A percentile compares a stretch with the other conserved stretches of the same genome.
Evolutionary conservation across 768 basidiomycete species (phyloP).

Genomic region (Crucibulum laeve): DNA sequence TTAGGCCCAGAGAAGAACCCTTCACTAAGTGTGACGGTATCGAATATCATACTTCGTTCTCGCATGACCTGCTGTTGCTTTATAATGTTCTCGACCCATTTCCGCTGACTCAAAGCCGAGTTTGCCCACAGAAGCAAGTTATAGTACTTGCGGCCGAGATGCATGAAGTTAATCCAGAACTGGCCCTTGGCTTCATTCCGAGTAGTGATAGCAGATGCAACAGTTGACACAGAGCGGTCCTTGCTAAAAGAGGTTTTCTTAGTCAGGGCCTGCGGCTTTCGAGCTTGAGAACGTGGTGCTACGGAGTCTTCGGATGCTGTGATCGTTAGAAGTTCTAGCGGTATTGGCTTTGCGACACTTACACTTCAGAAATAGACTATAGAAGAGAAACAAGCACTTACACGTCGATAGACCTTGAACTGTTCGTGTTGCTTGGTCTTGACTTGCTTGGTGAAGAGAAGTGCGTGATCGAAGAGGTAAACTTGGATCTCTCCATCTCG

Average conservation of each 20-base stretch:
- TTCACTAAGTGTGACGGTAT: constrained; percentile 79
- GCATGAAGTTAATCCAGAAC: constrained; percentile 88
- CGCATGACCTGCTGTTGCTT: constrained; percentile 86
- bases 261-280: constrained; percentile 40
- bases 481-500: constrained; percentile 89
- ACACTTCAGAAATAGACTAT: neutral
- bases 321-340: constrained; percentile 86
- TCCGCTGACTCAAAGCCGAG: constrained; percentile 78
- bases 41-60: constrained; percentile 84
- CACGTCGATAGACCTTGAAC: constrained; percentile 88
- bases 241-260: constrained; percentile 40
- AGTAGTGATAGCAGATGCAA: constrained; percentile 44
- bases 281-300: constrained; percentile 31
- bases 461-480: constrained; percentile 94
- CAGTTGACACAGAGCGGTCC: constrained; percentile 28
- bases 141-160: constrained; percentile 91
- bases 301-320: constrained; percentile 67
- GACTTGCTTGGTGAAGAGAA: constrained; percentile 81
- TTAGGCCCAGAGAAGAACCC: constrained; percentile 84
- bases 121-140: constrained; percentile 89
- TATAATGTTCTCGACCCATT: constrained; percentile 90
- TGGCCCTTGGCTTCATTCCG: constrained; percentile 74
- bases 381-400: constrained; percentile 37
- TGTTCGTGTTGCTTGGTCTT: constrained; percentile 92
- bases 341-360: too few species aligned